phyloP scores from a whole-genome alignment of 2,329 filamentous ascomycete genomes.

The Fusarium falciforme region DNA sequence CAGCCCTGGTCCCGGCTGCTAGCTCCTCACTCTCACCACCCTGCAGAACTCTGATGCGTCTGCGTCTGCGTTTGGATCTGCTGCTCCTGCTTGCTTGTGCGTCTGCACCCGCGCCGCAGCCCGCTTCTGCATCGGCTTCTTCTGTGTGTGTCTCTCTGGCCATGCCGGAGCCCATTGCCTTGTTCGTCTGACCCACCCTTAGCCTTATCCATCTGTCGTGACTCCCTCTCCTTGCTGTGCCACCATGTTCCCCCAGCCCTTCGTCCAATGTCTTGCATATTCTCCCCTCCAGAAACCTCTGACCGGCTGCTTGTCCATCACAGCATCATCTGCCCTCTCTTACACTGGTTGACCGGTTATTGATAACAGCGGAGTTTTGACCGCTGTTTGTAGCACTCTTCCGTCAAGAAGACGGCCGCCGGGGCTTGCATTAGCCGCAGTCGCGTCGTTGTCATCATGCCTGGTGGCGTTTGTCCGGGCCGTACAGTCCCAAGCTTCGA shows the following conservation, averaged over 20 bases:
- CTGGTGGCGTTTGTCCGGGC: slow-evolving; percentile 29
- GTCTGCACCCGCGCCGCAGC: slow-evolving; percentile 24
- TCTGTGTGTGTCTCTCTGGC: slow-evolving; percentile 11
- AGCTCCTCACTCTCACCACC: slow-evolving; percentile 21
- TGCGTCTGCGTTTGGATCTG: slow-evolving; percentile 9
- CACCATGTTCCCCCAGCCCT: slow-evolving; percentile 28
- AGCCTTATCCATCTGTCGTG: slow-evolving; percentile 18
- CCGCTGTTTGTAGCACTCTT: slow-evolving; percentile 39
- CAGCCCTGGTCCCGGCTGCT: slow-evolving; percentile 33
- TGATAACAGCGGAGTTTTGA: slow-evolving; percentile 32
- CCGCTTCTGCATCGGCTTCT: slow-evolving; percentile 19
- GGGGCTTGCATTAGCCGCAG: slow-evolving; percentile 40
- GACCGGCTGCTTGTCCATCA: slow-evolving; percentile 33
- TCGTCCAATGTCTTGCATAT: slow-evolving; percentile 40
- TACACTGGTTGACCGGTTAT: slow-evolving; percentile 20
- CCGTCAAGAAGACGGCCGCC: slow-evolving; percentile 12
- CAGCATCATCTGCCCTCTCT: slow-evolving; percentile 21
- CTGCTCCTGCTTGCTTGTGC: slow-evolving; percentile 5
- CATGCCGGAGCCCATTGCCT: slow-evolving; percentile 4
- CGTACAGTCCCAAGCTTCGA: slow-evolving; percentile 33
- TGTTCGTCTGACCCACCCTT: slow-evolving; percentile 10
- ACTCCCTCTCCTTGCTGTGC: slow-evolving; percentile 22
- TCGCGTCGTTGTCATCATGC: slow-evolving; percentile 27
- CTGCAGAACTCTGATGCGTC: slow-evolving; percentile 24
- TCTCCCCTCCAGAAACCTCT: slow-evolving; percentile 38